Conservation (phyloP, 2,329 filamentous ascomycete genomes). For the Penicillium occitanis region DNA sequence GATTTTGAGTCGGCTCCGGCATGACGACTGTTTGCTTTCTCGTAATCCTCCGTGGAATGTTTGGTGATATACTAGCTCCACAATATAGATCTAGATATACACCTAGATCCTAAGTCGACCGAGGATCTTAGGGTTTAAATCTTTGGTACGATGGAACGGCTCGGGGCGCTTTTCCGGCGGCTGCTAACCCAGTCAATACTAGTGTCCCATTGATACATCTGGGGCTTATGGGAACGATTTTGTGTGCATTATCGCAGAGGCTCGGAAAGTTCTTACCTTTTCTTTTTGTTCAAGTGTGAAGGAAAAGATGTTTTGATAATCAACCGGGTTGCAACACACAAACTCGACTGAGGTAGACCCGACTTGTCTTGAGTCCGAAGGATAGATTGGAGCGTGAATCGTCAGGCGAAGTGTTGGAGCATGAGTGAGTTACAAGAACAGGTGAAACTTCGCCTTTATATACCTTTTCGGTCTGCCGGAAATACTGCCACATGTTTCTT, state of each 20-base stretch:
- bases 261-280: background rate
- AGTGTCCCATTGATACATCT: background rate
- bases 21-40: background rate
- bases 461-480: background rate
- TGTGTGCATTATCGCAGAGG: background rate
- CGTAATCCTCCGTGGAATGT: background rate
- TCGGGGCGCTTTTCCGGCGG: slow-evolving; percentile 19
- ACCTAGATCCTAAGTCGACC: background rate
- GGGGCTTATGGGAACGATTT: background rate
- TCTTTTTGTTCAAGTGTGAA: background rate
- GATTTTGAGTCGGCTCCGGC: slow-evolving; percentile 9
- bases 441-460: background rate
- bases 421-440: background rate
- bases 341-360: background rate
- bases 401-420: background rate
- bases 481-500: background rate
- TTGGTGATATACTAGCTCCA: background rate
- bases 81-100: background rate
- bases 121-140: background rate
- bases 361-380: background rate
- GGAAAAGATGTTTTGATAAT: background rate
- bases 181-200: slow-evolving; percentile 17
- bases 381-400: background rate
- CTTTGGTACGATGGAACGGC: slow-evolving; percentile 14
- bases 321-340: background rate